These are phyloP conservation scores for Vigna angularis DNA, from an alignment of 306 rosid genomes.

Conservation along the genomic window DNA sequence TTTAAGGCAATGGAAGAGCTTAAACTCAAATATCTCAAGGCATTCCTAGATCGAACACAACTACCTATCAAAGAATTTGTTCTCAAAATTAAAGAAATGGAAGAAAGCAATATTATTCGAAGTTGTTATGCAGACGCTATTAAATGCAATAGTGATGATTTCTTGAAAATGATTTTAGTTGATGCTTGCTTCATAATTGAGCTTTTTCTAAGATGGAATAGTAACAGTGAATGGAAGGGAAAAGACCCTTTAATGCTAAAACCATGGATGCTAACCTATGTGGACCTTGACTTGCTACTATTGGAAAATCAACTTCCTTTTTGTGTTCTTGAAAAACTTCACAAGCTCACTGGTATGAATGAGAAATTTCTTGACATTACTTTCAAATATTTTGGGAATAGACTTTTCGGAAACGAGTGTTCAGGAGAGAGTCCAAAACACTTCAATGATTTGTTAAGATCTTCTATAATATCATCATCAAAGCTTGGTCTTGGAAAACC, in stretches of 20 bases:
- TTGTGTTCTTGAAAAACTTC: background rate
- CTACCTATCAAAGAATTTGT: background rate
- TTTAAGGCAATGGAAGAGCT: background rate
- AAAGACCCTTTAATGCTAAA: background rate
- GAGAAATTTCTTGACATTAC: background rate
- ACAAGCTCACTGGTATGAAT: background rate
- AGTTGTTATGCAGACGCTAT: background rate
- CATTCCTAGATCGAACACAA: background rate
- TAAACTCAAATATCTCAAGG: slow-evolving; percentile 6
- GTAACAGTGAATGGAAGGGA: rapidly evolving
- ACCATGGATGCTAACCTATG: background rate
- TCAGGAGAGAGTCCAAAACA: background rate
- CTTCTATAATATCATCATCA: background rate
- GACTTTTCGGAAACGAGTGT: background rate
- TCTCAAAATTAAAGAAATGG: background rate
- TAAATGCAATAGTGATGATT: background rate
- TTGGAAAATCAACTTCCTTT: slow-evolving; percentile 9
- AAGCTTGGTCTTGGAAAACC: background rate
- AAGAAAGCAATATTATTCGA: background rate
- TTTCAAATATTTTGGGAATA: background rate
- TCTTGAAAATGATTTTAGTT: slow-evolving; percentile 17
- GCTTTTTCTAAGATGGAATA: background rate
- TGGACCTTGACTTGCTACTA: background rate
- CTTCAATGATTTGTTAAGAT: slow-evolving; percentile 34
- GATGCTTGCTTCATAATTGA: slow-evolving; percentile 45